Evolutionary conservation across 176 grass and related monocot genomes (phyloP), one percentile per base, ranked within the genome.

Genomic region (Aegilops sharonensis): DNA sequence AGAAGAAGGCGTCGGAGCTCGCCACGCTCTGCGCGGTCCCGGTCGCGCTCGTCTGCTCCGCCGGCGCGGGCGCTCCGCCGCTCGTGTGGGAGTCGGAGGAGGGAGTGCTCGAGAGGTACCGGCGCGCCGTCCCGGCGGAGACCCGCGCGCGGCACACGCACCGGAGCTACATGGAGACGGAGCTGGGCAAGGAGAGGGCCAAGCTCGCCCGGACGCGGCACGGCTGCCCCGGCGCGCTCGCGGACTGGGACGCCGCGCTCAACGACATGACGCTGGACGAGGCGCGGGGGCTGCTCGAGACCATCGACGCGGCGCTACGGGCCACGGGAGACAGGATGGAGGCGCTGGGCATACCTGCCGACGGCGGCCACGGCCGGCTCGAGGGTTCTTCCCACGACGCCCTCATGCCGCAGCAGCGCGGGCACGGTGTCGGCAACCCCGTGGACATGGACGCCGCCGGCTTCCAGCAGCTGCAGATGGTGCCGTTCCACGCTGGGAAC

Each of bases 51-150:
- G 76, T 89, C 67, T 78, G 45, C 43, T 47, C 43, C 31, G 56
- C 2, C 27, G 35, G 8, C 35, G 13, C 1, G 15, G 57, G 39
- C 29, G 80, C 56, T 21, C 56, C 40, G 5, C 9, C 57, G 30
- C 75, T 42, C 17, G 76, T 85, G 77, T 85, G 82, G 81, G 57
- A 72, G 87, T 85, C 82, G 59, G 47, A 18, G 43, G 75, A 30
- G 42, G 82, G 82, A 32, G 77, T 89, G 3, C 15, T 89, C 68
- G 82, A 14, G 1, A 27, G n/a, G 82, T 89, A 89, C 87, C 82
- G 42, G 3, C 56, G 68, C 32, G 3, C 59, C 56, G 56, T 89
- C 3, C 66, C 31, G 40, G 17, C 82, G 6, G 87, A 29, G 59
- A 8, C 1, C n/a, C 87, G 77, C 14, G 66, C 76, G 32, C 11